Conservation (phyloP, 2,329 filamentous ascomycete genomes). For the Trichothecium roseum region DNA sequence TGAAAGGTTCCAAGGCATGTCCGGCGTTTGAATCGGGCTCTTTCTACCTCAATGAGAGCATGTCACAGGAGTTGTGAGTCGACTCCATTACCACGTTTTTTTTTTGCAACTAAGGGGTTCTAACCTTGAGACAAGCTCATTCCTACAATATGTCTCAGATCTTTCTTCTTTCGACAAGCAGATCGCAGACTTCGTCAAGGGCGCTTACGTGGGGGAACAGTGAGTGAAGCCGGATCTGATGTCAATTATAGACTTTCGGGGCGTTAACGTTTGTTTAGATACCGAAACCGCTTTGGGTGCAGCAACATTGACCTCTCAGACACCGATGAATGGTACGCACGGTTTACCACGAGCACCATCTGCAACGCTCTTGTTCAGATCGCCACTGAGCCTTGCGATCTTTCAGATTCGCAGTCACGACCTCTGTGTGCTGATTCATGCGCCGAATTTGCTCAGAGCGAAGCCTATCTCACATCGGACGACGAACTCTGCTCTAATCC, state of each 20-base stretch:
- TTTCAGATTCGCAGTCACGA: slow-evolving; percentile 52
- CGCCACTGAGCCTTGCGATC: slow-evolving; percentile 59
- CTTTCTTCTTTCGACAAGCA: slow-evolving; percentile 66
- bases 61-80: slow-evolving; percentile 56
- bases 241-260: background rate
- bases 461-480: slow-evolving; percentile 74
- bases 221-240: slow-evolving; percentile 31
- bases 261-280: slow-evolving; percentile 52
- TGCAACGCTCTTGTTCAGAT: slow-evolving; percentile 94
- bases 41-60: slow-evolving; percentile 50
- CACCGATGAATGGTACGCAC: slow-evolving; percentile 75
- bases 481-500: slow-evolving; percentile 60
- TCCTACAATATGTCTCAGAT: slow-evolving; percentile 72
- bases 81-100: background rate
- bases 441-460: slow-evolving; percentile 77
- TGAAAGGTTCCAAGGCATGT: slow-evolving; percentile 60
- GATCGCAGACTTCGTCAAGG: slow-evolving; percentile 61
- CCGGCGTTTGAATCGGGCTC: slow-evolving; percentile 63
- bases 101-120: background rate
- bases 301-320: slow-evolving; percentile 65
- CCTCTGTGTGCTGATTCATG: slow-evolving; percentile 88
- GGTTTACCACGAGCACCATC: slow-evolving; percentile 83
- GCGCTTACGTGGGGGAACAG: slow-evolving; percentile 68
- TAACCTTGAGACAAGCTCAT: slow-evolving; percentile 50
- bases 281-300: slow-evolving; percentile 72